phyloP scores from a whole-genome alignment of 331 rosid genomes.

The Spiraea crenata region DNA sequence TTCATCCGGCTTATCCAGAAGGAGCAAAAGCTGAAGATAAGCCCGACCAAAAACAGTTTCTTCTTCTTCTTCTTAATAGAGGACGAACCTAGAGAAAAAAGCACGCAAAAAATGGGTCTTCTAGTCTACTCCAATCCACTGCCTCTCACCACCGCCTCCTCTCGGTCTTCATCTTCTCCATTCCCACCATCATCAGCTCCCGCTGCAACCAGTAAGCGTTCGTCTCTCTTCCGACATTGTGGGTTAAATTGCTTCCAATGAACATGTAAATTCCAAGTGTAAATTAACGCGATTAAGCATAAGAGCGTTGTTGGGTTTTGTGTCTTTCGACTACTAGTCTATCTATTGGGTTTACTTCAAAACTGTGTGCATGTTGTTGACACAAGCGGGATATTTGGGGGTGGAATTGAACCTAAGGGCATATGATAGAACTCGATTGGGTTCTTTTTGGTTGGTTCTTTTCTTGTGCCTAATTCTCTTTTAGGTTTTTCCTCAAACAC shows the following conservation, averaged over 20 bases:
- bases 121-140: conserved; percentile 51
- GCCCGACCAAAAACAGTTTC: background rate
- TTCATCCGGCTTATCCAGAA: conserved; percentile 14
- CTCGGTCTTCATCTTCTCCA: conserved; percentile 19
- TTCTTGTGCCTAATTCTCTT: background rate
- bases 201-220: conserved; percentile 31
- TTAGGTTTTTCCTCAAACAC: conserved; percentile 12
- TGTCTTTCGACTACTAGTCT: background rate
- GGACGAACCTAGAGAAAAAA: background rate
- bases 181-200: conserved; percentile 19
- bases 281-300: background rate
- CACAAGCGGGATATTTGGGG: too few species aligned
- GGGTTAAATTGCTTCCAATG: background rate
- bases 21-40: background rate
- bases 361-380: too few species aligned
- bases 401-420: too few species aligned
- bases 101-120: conserved; percentile 42
- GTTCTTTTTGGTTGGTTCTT: background rate
- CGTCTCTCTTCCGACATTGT: background rate
- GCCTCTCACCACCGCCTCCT: conserved; percentile 14
- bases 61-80: background rate
- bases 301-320: background rate
- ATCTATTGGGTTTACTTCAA: too few species aligned
- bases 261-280: background rate
- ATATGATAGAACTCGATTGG: background rate